These are phyloP conservation scores for Dioscorea alata DNA, from an alignment of 106 monocot species.

Conservation along the genomic window DNA sequence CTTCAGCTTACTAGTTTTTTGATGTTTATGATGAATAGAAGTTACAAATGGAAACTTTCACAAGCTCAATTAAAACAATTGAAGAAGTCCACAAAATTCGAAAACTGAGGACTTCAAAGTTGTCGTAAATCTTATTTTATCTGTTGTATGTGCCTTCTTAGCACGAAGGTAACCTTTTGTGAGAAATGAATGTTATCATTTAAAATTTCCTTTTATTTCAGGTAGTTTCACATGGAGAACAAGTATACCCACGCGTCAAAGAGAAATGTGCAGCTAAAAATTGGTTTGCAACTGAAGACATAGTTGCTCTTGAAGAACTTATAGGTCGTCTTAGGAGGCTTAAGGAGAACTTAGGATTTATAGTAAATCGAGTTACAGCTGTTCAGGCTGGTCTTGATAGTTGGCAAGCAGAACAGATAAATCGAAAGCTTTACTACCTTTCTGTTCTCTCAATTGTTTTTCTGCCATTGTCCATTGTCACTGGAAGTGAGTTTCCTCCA, in stretches of 20 bases:
- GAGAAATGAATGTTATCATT: no score
- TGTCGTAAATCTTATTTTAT: no score
- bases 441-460: constrained; percentile 89
- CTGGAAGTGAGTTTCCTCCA: constrained; percentile 54
- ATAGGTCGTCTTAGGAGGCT: constrained; percentile 79
- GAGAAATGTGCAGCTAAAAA: constrained; percentile 79
- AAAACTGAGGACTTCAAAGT: no score
- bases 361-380: constrained; percentile 76
- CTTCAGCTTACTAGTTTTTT: no score
- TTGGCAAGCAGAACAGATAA: constrained; percentile 96
- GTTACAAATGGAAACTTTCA: no score
- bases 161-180: no score
- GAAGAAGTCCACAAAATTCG: no score
- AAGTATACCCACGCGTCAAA: constrained; percentile 93
- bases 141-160: no score
- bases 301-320: constrained; percentile 72
- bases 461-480: constrained; percentile 90
- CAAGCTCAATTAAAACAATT: no score
- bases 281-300: constrained; percentile 77
- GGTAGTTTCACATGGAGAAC: constrained; percentile 92
- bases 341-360: constrained; percentile 87
- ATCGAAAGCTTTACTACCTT: constrained; percentile 89
- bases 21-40: no score
- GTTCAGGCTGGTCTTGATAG: constrained; percentile 91
- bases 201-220: constrained; percentile 15